Evolutionary conservation across 2,329 filamentous ascomycete species (phyloP).

Genomic region (Venturia oleaginea): DNA sequence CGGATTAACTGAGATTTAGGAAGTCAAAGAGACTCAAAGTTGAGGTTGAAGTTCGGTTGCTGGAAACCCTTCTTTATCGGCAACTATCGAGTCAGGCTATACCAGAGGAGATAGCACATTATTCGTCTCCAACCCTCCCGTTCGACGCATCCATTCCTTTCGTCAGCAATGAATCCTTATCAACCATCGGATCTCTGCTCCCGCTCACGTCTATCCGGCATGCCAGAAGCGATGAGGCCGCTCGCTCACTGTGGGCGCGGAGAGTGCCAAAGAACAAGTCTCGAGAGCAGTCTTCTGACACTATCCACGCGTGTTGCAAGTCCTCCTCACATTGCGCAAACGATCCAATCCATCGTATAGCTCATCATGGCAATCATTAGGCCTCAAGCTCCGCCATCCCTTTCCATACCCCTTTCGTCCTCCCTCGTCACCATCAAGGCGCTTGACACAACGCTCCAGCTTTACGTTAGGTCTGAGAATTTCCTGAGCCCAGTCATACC

Average conservation of each 20-base stretch:
- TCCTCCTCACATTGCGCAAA: no score
- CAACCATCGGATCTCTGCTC: neutral
- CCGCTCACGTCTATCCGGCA: neutral
- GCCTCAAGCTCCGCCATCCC: neutral
- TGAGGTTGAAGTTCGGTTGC: no score
- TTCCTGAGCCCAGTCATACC: constrained; percentile 33
- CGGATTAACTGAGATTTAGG: no score
- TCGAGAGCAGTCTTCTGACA: neutral
- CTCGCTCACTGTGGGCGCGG: neutral
- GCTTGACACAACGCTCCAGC: constrained; percentile 2
- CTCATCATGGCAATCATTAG: neutral
- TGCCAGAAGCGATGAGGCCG: neutral
- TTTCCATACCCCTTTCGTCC: neutral
- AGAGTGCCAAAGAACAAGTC: neutral
- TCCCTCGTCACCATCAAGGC: neutral
- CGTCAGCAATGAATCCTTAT: neutral
- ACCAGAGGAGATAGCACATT: no score
- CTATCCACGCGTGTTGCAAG: no score
- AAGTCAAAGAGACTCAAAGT: no score
- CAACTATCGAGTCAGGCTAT: neutral
- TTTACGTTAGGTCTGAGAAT: constrained; percentile 11
- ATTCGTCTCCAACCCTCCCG: no score
- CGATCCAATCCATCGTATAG: neutral
- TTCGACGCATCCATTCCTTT: neutral
- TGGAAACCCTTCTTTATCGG: no score